Percentiles rank a stretch among this genome's conserved stretches.
These are phyloP conservation scores for Jatropha curcas DNA, from an alignment of 345 rosid genomes.

Conservation along the genomic window DNA sequence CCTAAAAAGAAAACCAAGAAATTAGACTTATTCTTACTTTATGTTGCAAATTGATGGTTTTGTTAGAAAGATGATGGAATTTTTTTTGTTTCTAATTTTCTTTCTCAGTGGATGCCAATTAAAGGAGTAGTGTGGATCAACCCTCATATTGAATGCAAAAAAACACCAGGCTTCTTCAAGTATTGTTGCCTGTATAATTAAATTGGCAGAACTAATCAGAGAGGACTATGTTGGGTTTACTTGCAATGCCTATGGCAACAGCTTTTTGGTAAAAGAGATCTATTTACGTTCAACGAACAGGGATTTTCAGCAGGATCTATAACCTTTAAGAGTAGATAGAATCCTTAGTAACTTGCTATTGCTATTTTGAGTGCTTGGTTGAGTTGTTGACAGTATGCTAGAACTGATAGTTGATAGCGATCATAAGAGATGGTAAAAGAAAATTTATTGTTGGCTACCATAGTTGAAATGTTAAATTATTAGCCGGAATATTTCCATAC, in stretches of 20 bases:
- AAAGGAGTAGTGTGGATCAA: conserved; percentile 61
- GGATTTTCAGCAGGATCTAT: conserved; percentile 4
- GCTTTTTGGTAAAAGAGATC: conserved; percentile 46
- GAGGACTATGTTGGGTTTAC: conserved; percentile 53
- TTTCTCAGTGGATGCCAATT: conserved; percentile 71
- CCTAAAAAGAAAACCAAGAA: too few relatives aligned
- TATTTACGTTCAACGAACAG: conserved; percentile 50
- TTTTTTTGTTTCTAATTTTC: background rate
- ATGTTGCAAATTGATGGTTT: too few relatives aligned
- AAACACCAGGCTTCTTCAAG: conserved; percentile 47
- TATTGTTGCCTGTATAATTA: conserved; percentile 50
- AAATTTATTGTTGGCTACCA: too few relatives aligned
- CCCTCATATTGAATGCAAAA: conserved; percentile 44
- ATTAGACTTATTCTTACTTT: too few relatives aligned
- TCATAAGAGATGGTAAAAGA: too few relatives aligned
- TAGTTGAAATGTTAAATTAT: too few relatives aligned
- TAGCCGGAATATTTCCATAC: too few relatives aligned
- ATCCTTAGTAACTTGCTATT: background rate
- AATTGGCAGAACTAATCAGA: conserved; percentile 54
- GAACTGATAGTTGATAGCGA: too few relatives aligned
- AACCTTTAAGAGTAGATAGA: background rate
- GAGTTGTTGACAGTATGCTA: too few relatives aligned
- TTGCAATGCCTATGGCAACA: conserved; percentile 35
- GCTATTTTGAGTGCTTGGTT: too few relatives aligned
- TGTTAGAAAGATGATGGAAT: too few relatives aligned